A percentile compares a stretch with the other conserved stretches of the same genome.
Conservation (phyloP, 805 yeast genomes). For the Starmerella floricola region DNA sequence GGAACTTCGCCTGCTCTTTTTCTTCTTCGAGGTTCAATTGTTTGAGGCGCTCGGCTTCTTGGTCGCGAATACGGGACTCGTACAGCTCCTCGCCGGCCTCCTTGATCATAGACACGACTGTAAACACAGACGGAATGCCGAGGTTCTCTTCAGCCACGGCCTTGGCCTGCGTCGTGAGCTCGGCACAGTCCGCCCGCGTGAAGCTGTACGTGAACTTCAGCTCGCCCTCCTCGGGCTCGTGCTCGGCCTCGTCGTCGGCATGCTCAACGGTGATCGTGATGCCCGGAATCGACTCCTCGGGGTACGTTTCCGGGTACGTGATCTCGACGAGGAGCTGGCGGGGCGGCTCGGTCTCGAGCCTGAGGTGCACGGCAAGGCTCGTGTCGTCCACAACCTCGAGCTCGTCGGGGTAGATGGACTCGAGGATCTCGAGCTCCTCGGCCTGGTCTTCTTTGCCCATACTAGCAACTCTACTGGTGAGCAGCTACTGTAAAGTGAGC, state of each 20-base stretch:
- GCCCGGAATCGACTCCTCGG: slow-evolving; percentile 49
- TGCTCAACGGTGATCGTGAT: slow-evolving; percentile 18
- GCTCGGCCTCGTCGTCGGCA: slow-evolving; percentile 38
- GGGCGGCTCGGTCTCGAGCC: slow-evolving; percentile 53
- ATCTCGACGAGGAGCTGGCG: slow-evolving; percentile 52
- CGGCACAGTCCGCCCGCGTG: slow-evolving; percentile 29
- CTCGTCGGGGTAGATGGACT: slow-evolving; percentile 91
- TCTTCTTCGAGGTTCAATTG: slow-evolving; percentile 53
- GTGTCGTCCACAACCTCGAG: slow-evolving; percentile 37
- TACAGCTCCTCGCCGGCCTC: slow-evolving; percentile 68
- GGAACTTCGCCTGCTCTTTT: slow-evolving; percentile 79
- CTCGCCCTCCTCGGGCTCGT: slow-evolving; percentile 35
- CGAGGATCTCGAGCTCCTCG: slow-evolving; percentile 81
- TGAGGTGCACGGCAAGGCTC: slow-evolving; percentile 45
- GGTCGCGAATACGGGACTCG: slow-evolving; percentile 40
- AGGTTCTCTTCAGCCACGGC: slow-evolving; percentile 54
- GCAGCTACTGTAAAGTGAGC: too few species aligned
- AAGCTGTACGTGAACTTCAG: slow-evolving; percentile 35
- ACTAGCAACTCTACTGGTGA: too few species aligned
- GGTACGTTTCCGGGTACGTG: slow-evolving; percentile 64
- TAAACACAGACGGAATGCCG: slow-evolving; percentile 87
- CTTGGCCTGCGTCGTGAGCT: slow-evolving; percentile 20
- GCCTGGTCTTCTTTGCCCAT: slow-evolving; percentile 60
- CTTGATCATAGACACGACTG: slow-evolving; percentile 62
- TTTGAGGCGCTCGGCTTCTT: slow-evolving; percentile 48